These are phyloP conservation scores for Sophora flavescens DNA, from an alignment of 306 rosid genomes.

Conservation along the genomic window DNA sequence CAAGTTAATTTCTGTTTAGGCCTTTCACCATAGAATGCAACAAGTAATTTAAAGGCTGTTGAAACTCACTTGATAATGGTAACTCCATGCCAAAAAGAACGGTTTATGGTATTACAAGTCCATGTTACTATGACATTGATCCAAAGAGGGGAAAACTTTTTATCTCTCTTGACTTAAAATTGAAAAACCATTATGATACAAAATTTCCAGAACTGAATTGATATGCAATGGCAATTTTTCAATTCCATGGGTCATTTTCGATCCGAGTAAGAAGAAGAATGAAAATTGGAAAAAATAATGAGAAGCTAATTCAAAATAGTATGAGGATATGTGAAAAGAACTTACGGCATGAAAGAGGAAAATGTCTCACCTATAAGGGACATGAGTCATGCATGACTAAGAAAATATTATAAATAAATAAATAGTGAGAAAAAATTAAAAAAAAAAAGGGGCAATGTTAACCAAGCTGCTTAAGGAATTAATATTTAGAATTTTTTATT, in stretches of 20 bases:
- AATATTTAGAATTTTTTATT: too few relatives aligned
- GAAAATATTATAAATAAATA: constrained; percentile 18
- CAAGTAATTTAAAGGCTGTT: constrained; percentile 11
- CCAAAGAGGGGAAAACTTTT: constrained; percentile 3
- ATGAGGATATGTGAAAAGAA: constrained; percentile 28
- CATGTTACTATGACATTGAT: neutral
- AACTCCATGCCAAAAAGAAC: constrained; percentile 18
- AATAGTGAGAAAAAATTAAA: neutral
- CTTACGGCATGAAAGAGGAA: constrained; percentile 31
- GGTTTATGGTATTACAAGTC: constrained; percentile 17
- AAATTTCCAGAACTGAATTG: neutral
- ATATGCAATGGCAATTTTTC: constrained; percentile 22
- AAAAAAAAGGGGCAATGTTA: too few relatives aligned
- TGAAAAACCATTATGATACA: constrained; percentile 15
- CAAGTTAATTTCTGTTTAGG: constrained; percentile 10
- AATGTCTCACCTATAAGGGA: constrained; percentile 23
- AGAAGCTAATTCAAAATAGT: constrained; percentile 16
- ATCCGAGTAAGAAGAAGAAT: constrained; percentile 5
- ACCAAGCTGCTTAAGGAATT: too few relatives aligned
- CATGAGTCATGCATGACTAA: constrained; percentile 27
- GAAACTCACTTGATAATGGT: constrained; percentile 10
- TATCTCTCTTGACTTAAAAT: constrained; percentile 7
- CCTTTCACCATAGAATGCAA: constrained; percentile 24
- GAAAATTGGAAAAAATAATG: constrained; percentile 21
- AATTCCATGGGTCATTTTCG: constrained; percentile 18